Evolutionary conservation across 108 stramenopile genomes (phyloP).

Genomic region (Mediolabrus comicus): DNA sequence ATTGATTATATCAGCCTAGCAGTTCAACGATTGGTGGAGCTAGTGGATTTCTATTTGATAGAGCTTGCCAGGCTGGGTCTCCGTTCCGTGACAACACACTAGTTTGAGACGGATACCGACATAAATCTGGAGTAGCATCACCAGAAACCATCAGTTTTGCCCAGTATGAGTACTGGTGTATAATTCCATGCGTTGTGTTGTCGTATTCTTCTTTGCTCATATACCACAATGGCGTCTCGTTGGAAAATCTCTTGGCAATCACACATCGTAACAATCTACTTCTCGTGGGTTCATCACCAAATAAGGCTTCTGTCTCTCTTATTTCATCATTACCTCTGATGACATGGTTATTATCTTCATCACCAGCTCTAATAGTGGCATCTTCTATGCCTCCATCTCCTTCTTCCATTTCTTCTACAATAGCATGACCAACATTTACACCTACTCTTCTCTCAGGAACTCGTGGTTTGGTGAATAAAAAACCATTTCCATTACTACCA

Average conservation of each 20-base stretch:
- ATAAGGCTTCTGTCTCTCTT: conserved; percentile 23
- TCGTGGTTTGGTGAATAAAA: conserved; percentile 76
- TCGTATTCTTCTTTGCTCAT: conserved; percentile 76
- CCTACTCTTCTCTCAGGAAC: conserved; percentile 28
- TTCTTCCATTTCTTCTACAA: conserved; percentile 11
- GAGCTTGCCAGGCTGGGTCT: conserved; percentile 55
- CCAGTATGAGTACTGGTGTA: conserved; percentile 65
- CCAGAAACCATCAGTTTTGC: conserved; percentile 63
- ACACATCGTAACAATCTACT: conserved; percentile 64
- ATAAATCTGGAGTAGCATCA: conserved; percentile 58
- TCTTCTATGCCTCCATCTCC: conserved; percentile 3
- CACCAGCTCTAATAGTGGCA: conserved; percentile 8
- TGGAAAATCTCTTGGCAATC: conserved; percentile 74
- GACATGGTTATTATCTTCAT: conserved; percentile 15
- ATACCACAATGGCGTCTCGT: conserved; percentile 79
- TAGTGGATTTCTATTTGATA: conserved; percentile 30
- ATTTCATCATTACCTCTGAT: background rate
- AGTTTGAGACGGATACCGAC: conserved; percentile 68
- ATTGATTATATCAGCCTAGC: conserved; percentile 35
- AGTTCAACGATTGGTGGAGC: conserved; percentile 72
- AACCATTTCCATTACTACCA: conserved; percentile 74
- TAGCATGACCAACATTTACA: background rate
- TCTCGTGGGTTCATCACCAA: conserved; percentile 35
- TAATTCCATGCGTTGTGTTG: conserved; percentile 36
- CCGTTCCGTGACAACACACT: conserved; percentile 50